phyloP scores from a whole-genome alignment of 371 early-diverging fungal genomes.

The Mortierella sp. region DNA sequence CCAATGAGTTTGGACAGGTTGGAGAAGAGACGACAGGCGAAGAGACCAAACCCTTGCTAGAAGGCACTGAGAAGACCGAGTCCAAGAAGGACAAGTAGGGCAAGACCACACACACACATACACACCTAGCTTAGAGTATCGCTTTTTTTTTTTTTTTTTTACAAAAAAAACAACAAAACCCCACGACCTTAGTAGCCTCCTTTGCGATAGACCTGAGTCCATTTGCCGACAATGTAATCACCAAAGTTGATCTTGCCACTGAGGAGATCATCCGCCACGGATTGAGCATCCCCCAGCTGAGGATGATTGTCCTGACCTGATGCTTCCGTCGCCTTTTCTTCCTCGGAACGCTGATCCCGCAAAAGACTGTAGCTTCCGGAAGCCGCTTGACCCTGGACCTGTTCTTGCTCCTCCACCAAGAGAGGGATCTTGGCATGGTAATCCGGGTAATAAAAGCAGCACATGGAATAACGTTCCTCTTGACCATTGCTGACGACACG shows the following conservation, averaged over 20 bases:
- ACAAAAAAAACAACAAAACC: background rate
- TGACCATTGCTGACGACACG: slow-evolving; percentile 58
- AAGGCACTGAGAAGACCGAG: slow-evolving; percentile 34
- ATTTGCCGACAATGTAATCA: slow-evolving; percentile 52
- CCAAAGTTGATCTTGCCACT: slow-evolving; percentile 54
- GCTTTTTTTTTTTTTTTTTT: slow-evolving; percentile 5
- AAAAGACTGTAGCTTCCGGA: slow-evolving; percentile 46
- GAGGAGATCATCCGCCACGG: slow-evolving; percentile 33
- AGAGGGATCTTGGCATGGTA: slow-evolving; percentile 49
- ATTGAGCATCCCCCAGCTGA: slow-evolving; percentile 10
- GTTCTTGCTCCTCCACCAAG: slow-evolving; percentile 31
- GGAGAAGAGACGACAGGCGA: slow-evolving; percentile 57
- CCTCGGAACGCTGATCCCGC: slow-evolving; percentile 39
- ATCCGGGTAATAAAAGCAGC: slow-evolving; percentile 54
- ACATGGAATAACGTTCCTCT: slow-evolving; percentile 56
- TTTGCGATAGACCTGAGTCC: slow-evolving; percentile 54
- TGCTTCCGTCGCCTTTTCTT: slow-evolving; percentile 5
- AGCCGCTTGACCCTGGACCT: slow-evolving; percentile 34
- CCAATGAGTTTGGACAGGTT: slow-evolving; percentile 94
- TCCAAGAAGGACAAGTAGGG: slow-evolving; percentile 57
- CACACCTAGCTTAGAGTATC: background rate
- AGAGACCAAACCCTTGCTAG: slow-evolving; percentile 32
- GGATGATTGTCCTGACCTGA: background rate
- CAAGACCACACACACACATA: too few species aligned
- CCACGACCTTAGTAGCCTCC: slow-evolving; percentile 13